These are phyloP conservation scores for Neonothopanus nambi DNA, from an alignment of 1,284 basidiomycete species.

Conservation along the genomic window DNA sequence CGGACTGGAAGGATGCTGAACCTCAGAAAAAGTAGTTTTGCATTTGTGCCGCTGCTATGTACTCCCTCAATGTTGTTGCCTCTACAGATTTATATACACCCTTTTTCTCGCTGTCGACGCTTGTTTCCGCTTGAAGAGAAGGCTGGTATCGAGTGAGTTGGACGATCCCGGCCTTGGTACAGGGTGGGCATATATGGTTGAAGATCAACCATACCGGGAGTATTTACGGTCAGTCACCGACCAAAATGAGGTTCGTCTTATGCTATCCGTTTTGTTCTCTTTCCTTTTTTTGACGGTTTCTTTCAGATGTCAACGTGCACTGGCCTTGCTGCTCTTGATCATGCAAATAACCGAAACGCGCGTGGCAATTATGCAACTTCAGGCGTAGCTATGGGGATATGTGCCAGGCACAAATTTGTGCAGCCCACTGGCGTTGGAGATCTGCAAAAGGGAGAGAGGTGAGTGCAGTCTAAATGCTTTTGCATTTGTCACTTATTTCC, in stretches of 20 bases:
- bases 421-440: conserved; percentile 11
- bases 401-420: conserved; percentile 20
- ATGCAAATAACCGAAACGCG: too few relatives aligned
- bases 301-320: conserved; percentile 15
- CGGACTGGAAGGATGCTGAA: conserved; percentile 13
- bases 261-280: neutral
- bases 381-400: conserved; percentile 16
- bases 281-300: neutral
- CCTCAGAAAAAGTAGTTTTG: conserved; percentile 18
- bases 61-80: too few relatives aligned
- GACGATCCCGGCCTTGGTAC: conserved; percentile 15
- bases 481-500: neutral
- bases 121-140: conserved; percentile 13
- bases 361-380: conserved; percentile 13
- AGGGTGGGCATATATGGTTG: conserved; percentile 16
- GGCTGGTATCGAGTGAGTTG: conserved; percentile 5
- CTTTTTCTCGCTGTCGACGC: conserved; percentile 14
- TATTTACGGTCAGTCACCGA: conserved; percentile 2
- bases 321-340: conserved; percentile 17
- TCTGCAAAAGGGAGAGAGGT: too few relatives aligned
- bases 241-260: conserved; percentile 11
- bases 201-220: conserved; percentile 4
- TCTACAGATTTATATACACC: conserved; percentile 16
- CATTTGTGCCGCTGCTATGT: neutral
- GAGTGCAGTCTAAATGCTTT: too few relatives aligned